Evolutionary conservation across 1,139 yeast species (phyloP).

Genomic region (Suhomyces coccinellae): DNA sequence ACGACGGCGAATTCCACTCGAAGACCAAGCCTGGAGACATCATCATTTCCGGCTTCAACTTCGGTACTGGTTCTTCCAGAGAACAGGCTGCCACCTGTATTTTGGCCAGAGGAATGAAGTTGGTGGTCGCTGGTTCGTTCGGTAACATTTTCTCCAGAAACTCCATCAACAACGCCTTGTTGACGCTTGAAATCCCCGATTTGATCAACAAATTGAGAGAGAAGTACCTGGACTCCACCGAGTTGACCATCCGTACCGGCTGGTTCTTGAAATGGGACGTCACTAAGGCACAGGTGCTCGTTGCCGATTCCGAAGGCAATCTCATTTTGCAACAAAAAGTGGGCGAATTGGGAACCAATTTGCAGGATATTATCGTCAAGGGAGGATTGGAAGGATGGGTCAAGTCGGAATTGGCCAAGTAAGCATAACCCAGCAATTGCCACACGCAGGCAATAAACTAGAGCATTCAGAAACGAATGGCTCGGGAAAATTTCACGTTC

Average conservation of each 20-base stretch:
- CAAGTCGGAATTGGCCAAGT: conserved; percentile 56
- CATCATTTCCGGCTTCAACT: conserved; percentile 87
- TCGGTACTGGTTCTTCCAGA: conserved; percentile 98
- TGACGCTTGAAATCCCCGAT: conserved; percentile 91
- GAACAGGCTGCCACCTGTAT: conserved; percentile 99
- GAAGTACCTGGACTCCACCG: conserved; percentile 55
- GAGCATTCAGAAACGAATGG: too few relatives aligned
- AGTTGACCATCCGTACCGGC: conserved; percentile 91
- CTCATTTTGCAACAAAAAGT: conserved; percentile 80
- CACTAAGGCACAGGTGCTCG: conserved; percentile 74
- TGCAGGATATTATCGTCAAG: conserved; percentile 93
- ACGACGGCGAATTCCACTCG: conserved; percentile 79
- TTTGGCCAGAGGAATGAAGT: conserved; percentile 86
- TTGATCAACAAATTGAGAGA: conserved; percentile 75
- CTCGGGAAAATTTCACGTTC: too few relatives aligned
- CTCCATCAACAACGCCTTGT: conserved; percentile 90
- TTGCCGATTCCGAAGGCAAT: conserved; percentile 65
- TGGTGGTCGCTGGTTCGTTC: conserved; percentile 95
- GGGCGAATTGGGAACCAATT: conserved; percentile 91
- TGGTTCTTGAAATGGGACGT: conserved; percentile 95
- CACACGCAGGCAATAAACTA: too few relatives aligned
- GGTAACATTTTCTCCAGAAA: conserved; percentile 96
- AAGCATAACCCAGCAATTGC: neutral
- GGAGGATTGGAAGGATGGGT: conserved; percentile 99
- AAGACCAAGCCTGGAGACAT: conserved; percentile 89